These are phyloP conservation scores for Adansonia rubrostipa DNA, from an alignment of 441 rosid species.

Conservation along the genomic window DNA sequence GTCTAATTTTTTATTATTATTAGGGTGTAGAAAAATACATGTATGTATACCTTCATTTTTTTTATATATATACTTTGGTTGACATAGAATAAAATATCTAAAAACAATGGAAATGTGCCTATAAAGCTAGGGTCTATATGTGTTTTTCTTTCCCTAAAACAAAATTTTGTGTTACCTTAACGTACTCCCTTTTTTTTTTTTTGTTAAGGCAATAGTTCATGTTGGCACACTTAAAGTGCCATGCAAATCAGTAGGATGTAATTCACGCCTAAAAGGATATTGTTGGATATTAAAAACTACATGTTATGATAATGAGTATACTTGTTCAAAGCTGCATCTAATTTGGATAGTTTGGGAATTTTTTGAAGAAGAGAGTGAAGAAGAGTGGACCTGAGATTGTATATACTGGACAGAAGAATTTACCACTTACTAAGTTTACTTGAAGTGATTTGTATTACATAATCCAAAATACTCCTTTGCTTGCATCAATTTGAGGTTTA, in stretches of 20 bases:
- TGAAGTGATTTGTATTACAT: conserved; percentile 5
- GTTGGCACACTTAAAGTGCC: background rate
- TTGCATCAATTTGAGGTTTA: conserved; percentile 11
- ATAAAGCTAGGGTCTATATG: background rate
- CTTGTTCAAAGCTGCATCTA: background rate
- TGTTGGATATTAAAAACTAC: background rate
- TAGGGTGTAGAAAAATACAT: background rate
- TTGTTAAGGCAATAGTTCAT: background rate
- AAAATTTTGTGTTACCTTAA: background rate
- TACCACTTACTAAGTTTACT: background rate
- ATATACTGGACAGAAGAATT: background rate
- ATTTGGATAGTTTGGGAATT: background rate
- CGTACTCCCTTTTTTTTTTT: background rate
- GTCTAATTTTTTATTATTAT: background rate
- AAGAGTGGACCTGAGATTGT: conserved; percentile 4
- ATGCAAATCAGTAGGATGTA: background rate
- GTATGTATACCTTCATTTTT: background rate
- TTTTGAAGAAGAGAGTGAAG: background rate
- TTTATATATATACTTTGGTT: background rate
- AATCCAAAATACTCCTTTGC: background rate
- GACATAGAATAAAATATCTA: background rate
- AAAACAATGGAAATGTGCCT: background rate
- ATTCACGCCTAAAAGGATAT: background rate
- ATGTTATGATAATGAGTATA: background rate
- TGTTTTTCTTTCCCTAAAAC: background rate